A percentile compares a stretch with the other conserved stretches of the same genome.
phyloP scores from a whole-genome alignment of 2,329 filamentous ascomycete genomes.

The Lithohypha guttulata region DNA sequence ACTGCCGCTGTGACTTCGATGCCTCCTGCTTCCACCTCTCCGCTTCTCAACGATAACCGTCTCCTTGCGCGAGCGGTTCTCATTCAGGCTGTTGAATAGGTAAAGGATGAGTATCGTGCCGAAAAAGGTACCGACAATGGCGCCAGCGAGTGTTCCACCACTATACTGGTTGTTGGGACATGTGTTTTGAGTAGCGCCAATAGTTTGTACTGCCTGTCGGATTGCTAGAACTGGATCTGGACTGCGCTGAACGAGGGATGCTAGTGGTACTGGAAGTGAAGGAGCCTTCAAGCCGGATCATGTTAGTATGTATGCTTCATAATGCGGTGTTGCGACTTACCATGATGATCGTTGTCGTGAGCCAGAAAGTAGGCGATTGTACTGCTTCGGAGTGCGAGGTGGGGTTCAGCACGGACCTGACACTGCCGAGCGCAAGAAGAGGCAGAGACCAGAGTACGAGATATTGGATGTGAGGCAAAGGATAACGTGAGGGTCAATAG shows the following conservation, averaged over 20 bases:
- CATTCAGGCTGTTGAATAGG: slow-evolving; percentile 15
- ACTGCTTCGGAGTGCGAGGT: no score
- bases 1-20: slow-evolving; percentile 18
- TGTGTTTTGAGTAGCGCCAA: not conserved
- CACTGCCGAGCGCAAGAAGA: no score
- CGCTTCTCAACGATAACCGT: slow-evolving; percentile 19
- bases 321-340: no score
- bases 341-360: no score
- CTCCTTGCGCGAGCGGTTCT: slow-evolving; percentile 12
- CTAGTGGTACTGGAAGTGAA: not conserved
- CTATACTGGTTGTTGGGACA: slow-evolving; percentile 20
- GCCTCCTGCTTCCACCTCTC: slow-evolving; percentile 13
- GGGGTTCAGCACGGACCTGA: no score
- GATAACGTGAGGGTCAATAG: no score
- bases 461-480: no score
- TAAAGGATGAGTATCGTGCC: slow-evolving; percentile 21
- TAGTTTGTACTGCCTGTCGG: slow-evolving; percentile 2
- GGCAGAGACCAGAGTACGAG: no score
- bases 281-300: no score
- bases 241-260: not conserved
- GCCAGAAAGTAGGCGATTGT: no score
- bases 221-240: not conserved
- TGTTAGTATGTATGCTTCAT: no score
- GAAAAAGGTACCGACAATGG: slow-evolving; percentile 21
- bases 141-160: slow-evolving; percentile 20